A percentile compares a stretch with the other conserved stretches of the same genome.
phyloP scores from a whole-genome alignment of 352 stramenopile species.

The Phytophthora foliorum region DNA sequence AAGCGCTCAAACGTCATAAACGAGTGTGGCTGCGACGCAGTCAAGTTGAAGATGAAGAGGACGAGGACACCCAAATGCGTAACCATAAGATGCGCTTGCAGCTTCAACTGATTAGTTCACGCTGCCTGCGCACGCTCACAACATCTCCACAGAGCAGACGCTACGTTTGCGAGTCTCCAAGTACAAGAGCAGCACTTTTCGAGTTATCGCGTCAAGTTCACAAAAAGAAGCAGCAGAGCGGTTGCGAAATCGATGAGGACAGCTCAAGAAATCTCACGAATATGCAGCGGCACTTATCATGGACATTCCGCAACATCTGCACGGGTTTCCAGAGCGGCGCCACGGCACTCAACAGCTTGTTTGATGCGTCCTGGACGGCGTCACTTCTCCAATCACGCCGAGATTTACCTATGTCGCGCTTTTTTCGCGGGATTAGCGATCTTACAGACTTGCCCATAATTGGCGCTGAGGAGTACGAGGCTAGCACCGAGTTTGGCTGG shows the following conservation, averaged over 20 bases:
- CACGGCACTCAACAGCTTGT: slow-evolving; percentile 53
- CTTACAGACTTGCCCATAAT: slow-evolving; percentile 77
- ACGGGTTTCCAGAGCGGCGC: slow-evolving; percentile 63
- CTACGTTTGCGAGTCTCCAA: slow-evolving; percentile 58
- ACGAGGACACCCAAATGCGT: slow-evolving; percentile 5
- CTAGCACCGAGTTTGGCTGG: slow-evolving; percentile 81
- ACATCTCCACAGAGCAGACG: slow-evolving; percentile 56
- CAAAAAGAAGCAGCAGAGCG: slow-evolving; percentile 34
- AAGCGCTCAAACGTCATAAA: slow-evolving; percentile 10
- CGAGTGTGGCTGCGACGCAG: slow-evolving; percentile 23
- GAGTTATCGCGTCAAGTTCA: slow-evolving; percentile 58
- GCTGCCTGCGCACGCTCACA: slow-evolving; percentile 66
- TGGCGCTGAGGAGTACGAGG: slow-evolving; percentile 82
- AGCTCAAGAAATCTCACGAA: slow-evolving; percentile 19
- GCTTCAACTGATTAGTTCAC: slow-evolving; percentile 54
- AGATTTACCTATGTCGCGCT: slow-evolving; percentile 71
- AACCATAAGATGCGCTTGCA: slow-evolving; percentile 17
- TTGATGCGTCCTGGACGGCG: slow-evolving; percentile 45
- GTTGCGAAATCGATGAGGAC: slow-evolving; percentile 20
- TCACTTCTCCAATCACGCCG: slow-evolving; percentile 67
- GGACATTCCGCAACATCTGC: slow-evolving; percentile 72
- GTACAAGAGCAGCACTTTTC: slow-evolving; percentile 66
- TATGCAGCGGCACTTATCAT: slow-evolving; percentile 49
- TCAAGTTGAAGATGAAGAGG: slow-evolving; percentile 7
- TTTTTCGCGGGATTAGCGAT: slow-evolving; percentile 64